Evolutionary conservation across 2,329 filamentous ascomycete species (phyloP).

Genomic region (Fusarium piperis): DNA sequence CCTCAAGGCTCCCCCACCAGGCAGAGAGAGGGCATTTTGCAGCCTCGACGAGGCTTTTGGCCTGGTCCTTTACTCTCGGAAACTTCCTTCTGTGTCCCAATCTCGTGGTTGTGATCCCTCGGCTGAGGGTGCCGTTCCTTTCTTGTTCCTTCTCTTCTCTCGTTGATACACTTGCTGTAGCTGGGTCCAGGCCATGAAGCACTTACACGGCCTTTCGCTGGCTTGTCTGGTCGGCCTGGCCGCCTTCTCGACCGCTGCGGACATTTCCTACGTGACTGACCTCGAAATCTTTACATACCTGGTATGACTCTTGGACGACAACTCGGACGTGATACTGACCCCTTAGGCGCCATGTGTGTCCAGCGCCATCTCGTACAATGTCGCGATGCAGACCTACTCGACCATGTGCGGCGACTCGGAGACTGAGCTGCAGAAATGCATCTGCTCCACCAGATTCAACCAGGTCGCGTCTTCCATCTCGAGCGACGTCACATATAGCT

Average conservation of each 20-base stretch:
- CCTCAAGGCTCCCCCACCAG: constrained; percentile 24
- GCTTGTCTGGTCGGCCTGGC: constrained; percentile 10
- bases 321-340: neutral
- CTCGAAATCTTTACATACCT: constrained; percentile 54
- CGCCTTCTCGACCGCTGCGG: constrained; percentile 18
- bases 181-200: constrained; percentile 25
- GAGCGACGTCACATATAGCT: constrained; percentile 52
- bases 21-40: constrained; percentile 12
- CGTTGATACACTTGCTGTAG: neutral
- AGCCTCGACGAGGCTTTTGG: constrained; percentile 3
- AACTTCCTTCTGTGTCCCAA: constrained; percentile 11
- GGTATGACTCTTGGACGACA: constrained; percentile 41
- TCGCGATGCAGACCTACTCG: constrained; percentile 54
- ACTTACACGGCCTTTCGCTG: constrained; percentile 31
- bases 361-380: constrained; percentile 55
- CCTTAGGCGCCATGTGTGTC: constrained; percentile 61
- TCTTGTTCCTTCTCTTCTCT: neutral
- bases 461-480: constrained; percentile 53
- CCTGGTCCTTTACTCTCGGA: constrained; percentile 9
- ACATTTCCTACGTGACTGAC: constrained; percentile 57
- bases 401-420: constrained; percentile 54
- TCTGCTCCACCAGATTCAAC: constrained; percentile 58
- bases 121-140: constrained; percentile 6
- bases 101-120: constrained; percentile 1
- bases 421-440: constrained; percentile 59